Evolutionary conservation across 768 basidiomycete species (phyloP).

Genomic region (Macrolepiota albuminosa): DNA sequence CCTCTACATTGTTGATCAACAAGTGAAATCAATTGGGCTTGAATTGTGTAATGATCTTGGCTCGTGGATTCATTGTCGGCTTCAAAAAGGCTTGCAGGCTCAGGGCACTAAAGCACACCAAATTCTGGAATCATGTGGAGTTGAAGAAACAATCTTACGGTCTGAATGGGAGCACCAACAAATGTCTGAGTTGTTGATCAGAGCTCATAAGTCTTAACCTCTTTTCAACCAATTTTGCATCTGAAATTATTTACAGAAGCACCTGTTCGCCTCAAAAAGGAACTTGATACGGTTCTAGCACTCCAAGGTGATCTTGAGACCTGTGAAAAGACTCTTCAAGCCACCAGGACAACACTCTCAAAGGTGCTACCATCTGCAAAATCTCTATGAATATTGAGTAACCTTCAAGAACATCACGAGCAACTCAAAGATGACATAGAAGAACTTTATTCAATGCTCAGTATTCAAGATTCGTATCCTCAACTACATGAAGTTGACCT

Average conservation of each 20-base stretch:
- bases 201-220: neutral
- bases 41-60: neutral
- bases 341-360: neutral
- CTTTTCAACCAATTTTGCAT: too few species aligned
- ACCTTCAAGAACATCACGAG: neutral
- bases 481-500: neutral
- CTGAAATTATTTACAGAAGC: slow-evolving; percentile 14
- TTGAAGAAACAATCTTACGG: neutral
- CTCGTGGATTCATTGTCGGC: neutral
- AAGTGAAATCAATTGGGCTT: neutral
- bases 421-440: neutral
- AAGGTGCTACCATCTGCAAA: neutral
- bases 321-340: neutral
- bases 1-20: neutral
- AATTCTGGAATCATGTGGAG: neutral
- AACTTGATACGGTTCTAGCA: neutral
- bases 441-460: neutral
- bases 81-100: neutral
- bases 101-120: neutral
- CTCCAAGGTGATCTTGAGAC: neutral
- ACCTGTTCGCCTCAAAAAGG: slow-evolving; percentile 5
- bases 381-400: neutral
- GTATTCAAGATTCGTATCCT: neutral
- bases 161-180: neutral
- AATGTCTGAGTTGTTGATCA: neutral